Conservation (phyloP, 2,329 filamentous ascomycete species). For the Penicillium palitans region DNA sequence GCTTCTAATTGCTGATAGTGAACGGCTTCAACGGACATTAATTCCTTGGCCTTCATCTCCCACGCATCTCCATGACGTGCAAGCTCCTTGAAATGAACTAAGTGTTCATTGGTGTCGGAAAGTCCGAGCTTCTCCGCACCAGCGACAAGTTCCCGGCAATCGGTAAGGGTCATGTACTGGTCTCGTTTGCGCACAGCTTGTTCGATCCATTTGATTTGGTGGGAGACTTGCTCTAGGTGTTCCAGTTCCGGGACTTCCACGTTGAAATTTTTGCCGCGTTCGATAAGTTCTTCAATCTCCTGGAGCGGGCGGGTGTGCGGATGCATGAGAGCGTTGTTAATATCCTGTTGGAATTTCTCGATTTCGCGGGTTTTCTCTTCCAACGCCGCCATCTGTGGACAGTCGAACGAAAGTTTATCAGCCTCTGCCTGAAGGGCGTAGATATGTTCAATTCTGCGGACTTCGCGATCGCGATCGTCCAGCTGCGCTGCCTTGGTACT, state of each 20-base stretch:
- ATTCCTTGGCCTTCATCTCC: constrained; percentile 89
- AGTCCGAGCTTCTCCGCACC: constrained; percentile 77
- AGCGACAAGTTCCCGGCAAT: constrained; percentile 76
- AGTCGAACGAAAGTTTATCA: constrained; percentile 87
- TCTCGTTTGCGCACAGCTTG: constrained; percentile 68
- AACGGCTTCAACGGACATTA: constrained; percentile 87
- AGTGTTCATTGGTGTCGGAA: constrained; percentile 74
- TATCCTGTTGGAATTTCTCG: constrained; percentile 77
- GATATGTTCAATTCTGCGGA: constrained; percentile 86
- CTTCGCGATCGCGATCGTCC: constrained; percentile 79
- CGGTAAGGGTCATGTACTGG: constrained; percentile 69
- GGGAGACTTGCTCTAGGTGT: constrained; percentile 73
- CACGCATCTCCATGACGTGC: constrained; percentile 76
- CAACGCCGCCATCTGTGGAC: constrained; percentile 81
- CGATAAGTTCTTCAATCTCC: constrained; percentile 86
- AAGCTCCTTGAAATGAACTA: constrained; percentile 74
- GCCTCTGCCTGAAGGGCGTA: constrained; percentile 79
- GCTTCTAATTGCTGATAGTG: constrained; percentile 95
- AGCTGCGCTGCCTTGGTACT: constrained; percentile 72
- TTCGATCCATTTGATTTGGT: constrained; percentile 86
- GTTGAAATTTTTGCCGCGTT: constrained; percentile 84
- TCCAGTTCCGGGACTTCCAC: constrained; percentile 90
- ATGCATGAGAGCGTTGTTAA: constrained; percentile 68
- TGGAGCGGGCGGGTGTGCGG: constrained; percentile 63
- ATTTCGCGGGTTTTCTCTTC: constrained; percentile 84